Evolutionary conservation across 2,329 filamentous ascomycete species (phyloP).

Genomic region (Biscogniauxia sp.): DNA sequence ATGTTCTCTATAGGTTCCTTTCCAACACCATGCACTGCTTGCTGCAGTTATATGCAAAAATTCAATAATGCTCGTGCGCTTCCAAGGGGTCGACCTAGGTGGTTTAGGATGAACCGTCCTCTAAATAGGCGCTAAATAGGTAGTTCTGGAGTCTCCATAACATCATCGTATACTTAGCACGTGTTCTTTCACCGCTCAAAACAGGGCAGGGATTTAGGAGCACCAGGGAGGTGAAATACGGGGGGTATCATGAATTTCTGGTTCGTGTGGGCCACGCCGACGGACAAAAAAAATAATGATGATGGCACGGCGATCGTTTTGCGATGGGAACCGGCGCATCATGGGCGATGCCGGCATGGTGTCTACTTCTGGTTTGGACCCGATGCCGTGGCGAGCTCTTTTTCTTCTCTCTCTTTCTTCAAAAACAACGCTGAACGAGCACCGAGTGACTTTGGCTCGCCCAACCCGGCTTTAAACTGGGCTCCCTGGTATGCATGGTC

Average conservation of each 20-base stretch:
- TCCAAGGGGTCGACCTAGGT: background rate
- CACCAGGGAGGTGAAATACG: background rate
- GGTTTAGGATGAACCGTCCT: background rate
- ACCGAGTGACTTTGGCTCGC: too few relatives aligned
- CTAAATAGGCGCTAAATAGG: background rate
- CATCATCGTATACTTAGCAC: background rate
- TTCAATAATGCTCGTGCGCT: background rate
- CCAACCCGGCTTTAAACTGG: too few relatives aligned
- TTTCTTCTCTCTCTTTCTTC: too few relatives aligned
- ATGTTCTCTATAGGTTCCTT: background rate
- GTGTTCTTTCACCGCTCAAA: background rate
- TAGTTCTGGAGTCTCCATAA: background rate
- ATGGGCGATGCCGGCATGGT: background rate
- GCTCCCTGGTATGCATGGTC: too few relatives aligned
- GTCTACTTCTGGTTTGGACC: background rate
- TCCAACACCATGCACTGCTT: background rate
- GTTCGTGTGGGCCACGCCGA: background rate
- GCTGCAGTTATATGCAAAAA: background rate
- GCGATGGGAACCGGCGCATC: background rate
- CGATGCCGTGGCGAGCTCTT: background rate
- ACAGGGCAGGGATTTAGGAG: background rate
- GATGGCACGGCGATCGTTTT: background rate
- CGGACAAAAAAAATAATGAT: background rate
- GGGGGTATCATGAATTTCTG: background rate
- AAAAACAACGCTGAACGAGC: too few relatives aligned